These are phyloP conservation scores for Priceomyces castillae DNA, from an alignment of 805 yeast genomes.

Conservation along the genomic window DNA sequence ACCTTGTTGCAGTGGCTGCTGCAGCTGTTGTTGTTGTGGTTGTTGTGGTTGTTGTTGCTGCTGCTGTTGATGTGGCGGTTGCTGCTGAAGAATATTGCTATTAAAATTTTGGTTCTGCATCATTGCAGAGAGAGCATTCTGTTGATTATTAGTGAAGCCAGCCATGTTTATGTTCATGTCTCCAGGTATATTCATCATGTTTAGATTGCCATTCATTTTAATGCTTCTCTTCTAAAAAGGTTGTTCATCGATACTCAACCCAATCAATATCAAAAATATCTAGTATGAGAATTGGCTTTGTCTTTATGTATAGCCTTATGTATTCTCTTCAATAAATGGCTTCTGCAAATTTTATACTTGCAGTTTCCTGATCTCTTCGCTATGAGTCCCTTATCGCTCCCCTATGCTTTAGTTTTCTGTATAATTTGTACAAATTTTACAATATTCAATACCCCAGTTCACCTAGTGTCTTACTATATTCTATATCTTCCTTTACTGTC, in stretches of 20 bases:
- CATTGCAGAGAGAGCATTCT: constrained; percentile 10
- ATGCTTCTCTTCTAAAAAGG: background rate
- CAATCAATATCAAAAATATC: too few relatives aligned
- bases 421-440: background rate
- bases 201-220: constrained; percentile 9
- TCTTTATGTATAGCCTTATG: too few relatives aligned
- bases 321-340: too few relatives aligned
- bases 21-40: constrained; percentile 1
- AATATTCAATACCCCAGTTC: background rate
- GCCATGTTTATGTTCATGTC: constrained; percentile 8
- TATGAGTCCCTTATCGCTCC: background rate
- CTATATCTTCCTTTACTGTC: background rate
- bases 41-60: constrained; percentile 13
- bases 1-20: constrained; percentile 4
- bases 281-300: background rate
- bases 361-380: background rate
- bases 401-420: background rate
- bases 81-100: background rate
- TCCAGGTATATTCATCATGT: constrained; percentile 11
- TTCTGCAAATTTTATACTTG: too few relatives aligned
- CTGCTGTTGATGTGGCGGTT: constrained; percentile 10
- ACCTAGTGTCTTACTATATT: background rate
- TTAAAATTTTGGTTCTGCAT: constrained; percentile 10
- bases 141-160: constrained; percentile 7
- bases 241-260: background rate